Evolutionary conservation across 345 rosid species (phyloP), one percentile per base, ranked within the genome.

Genomic region (Mercurialis annua): DNA sequence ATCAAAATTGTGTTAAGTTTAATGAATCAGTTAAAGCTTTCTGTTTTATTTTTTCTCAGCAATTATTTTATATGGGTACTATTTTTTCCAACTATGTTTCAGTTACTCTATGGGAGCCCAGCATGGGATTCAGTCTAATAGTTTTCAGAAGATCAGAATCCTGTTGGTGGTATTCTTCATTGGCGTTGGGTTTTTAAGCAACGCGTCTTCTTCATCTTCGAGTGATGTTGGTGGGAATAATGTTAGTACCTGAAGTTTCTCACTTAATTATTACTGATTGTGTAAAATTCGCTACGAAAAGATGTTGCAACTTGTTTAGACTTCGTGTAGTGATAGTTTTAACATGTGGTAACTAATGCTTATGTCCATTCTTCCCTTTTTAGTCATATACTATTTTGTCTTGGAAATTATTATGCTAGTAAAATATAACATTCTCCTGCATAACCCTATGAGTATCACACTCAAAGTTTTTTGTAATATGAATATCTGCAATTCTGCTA

Each of bases 151-250:
- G 40, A 30, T 65, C 30, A 64, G 61, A 62, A 73, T 75, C 30
- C 18, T 78, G 51, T 71, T 75, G 68, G 67, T 80, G 31, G 1
- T 80, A 16, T 65, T 64, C 26, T 18, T 34, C 40, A 3, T 58
- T 21, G 56, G 58, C 53, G 36, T 60, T 61, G 71, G 65, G 64
- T 63, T 40, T 49, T 50, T 26, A 40, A 61, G 52, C 18, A 47
- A 49, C 24, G 49, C n/a, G n/a, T n/a, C 18, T 52, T 54, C 55
- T 9, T 76, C 78, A 6, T 56, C 71, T 59, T 59, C 71, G 64
- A 75, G 38, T 49, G 58, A 71, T 81, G 82, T 71, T 24, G 48
- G 76, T 55, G 40, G 40, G n/a, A n/a, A n/a, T 9, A 3, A 4
- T 9, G 40, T 10, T 54, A 27, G 15, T 47, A 47, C 44, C 21